phyloP scores from a whole-genome alignment of 2,329 filamentous ascomycete genomes.

The Aureobasidium sp. region DNA sequence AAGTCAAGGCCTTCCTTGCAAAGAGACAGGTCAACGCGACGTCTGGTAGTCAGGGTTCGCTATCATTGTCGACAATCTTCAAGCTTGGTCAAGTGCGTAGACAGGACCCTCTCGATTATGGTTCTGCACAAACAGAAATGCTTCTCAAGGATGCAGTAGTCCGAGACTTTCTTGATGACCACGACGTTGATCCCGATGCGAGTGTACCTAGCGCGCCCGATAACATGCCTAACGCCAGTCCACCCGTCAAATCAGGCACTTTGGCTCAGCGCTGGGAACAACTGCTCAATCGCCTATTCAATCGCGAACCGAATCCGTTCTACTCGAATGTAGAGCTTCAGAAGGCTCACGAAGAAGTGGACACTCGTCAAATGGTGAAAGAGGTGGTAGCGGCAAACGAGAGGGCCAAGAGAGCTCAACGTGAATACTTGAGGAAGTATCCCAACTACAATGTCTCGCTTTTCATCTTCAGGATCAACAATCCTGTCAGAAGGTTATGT shows the following conservation, averaged over 20 bases:
- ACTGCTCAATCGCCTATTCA: conserved; percentile 25
- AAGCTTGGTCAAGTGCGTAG: conserved; percentile 56
- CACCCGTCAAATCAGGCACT: conserved; percentile 5
- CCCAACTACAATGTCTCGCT: conserved; percentile 89
- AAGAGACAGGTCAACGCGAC: conserved; percentile 70
- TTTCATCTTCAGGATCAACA: conserved; percentile 74
- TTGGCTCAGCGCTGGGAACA: conserved; percentile 21
- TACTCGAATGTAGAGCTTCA: conserved; percentile 73
- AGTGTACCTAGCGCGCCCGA: conserved; percentile 1
- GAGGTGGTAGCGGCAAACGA: conserved; percentile 81
- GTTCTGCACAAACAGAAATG: conserved; percentile 89
- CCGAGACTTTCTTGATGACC: conserved; percentile 84
- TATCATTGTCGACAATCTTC: conserved; percentile 62
- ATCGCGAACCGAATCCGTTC: conserved; percentile 81
- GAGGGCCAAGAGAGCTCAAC: conserved; percentile 76
- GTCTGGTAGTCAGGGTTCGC: conserved; percentile 57
- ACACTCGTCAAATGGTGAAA: conserved; percentile 80
- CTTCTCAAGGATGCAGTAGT: conserved; percentile 93
- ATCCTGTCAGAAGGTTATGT: conserved; percentile 73
- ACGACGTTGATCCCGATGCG: conserved; percentile 31
- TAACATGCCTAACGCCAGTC: not conserved
- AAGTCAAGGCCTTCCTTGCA: conserved; percentile 90
- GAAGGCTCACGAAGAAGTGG: conserved; percentile 67
- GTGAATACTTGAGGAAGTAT: conserved; percentile 80
- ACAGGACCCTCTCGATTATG: conserved; percentile 84